Base-by-base conservation (phyloP, 1,284 basidiomycete species). In the Omphalotus olearius region DNA sequence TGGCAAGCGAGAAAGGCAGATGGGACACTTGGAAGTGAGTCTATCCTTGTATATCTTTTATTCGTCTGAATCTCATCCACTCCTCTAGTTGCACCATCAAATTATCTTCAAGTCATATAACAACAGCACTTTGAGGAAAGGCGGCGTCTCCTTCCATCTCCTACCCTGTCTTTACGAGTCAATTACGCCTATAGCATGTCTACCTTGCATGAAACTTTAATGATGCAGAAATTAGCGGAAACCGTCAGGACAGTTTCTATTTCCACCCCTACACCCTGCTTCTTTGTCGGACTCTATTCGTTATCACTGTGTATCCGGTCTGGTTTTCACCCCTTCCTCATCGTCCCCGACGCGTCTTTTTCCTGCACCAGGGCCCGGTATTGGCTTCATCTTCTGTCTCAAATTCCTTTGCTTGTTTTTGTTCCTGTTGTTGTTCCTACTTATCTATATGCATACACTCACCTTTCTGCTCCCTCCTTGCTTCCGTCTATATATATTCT, bases 1-100 rank as follows among this genome's bases (percentile, higher is more conserved):
- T 98, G 92, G 92, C 93, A 96, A 68, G 93, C 93, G 42, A 85
- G 78, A 63, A 98, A 91, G 67, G 66, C 79, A 13, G 87, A 92
- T 63, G 96, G 94, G 46, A 73, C 82, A 54, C 74, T 84, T 58
- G 88, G 96, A 74, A 93, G 87, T 90, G 65, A 69, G 84, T 79
- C 4, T 39, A n/a, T 51, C 33, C 13, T 25, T 41, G 50, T 49
- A 25, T 20, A 33, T 42, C 1, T 41, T 10, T 51, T 3, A 11
- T 50, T 7, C 54, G 47, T 37, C 53, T 54, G 23, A 37, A 55
- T 66, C 51, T 64, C 44, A 40, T 49, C 49, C 55, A 45, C 49
- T 51, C 56, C 40, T 51, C 4, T 66, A 88, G 87, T 90, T 65
- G 87, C 86, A 47, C 87, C 87, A 55, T 90, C 87, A 57, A 90